A percentile compares a stretch with the other conserved stretches of the same genome.
Evolutionary conservation across 2,329 filamentous ascomycete genomes (phyloP).

Genomic region (Penicillium oxalicum): DNA sequence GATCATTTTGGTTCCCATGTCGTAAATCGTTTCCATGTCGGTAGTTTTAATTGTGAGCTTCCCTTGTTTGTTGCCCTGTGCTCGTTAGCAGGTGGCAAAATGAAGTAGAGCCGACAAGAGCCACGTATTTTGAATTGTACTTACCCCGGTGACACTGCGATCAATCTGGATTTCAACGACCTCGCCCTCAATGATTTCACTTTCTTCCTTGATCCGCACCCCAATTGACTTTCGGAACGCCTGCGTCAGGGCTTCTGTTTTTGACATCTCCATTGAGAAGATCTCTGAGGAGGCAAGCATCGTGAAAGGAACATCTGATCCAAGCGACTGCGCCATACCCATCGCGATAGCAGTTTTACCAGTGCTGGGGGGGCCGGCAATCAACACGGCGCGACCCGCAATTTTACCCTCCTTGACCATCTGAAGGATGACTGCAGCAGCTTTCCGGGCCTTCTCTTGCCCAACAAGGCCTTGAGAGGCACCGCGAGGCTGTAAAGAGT

Average conservation of each 20-base stretch:
- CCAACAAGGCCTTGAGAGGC: conserved; percentile 91
- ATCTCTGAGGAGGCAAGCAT: conserved; percentile 94
- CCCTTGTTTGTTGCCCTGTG: conserved; percentile 83
- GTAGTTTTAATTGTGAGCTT: conserved; percentile 99
- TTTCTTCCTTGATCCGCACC: conserved; percentile 97
- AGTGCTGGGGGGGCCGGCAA: conserved; percentile 91
- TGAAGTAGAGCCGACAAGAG: too few relatives aligned
- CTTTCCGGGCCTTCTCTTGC: conserved; percentile 93
- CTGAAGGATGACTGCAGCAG: conserved; percentile 89
- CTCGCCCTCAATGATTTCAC: conserved; percentile 97
- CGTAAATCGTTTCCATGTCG: conserved; percentile 99
- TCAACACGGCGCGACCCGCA: conserved; percentile 86
- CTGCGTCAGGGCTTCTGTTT: conserved; percentile 95
- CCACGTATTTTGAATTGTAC: conserved; percentile 10
- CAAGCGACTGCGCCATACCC: conserved; percentile 96
- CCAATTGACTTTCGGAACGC: conserved; percentile 99
- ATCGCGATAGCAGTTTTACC: conserved; percentile 98
- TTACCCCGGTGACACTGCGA: conserved; percentile 80
- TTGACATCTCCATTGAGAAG: conserved; percentile 98
- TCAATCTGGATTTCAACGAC: conserved; percentile 99
- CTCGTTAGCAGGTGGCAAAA: conserved; percentile 5
- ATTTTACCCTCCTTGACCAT: conserved; percentile 99
- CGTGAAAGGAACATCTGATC: conserved; percentile 91
- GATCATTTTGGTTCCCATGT: conserved; percentile 99
- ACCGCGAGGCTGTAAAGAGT: conserved; percentile 78